Base-by-base conservation (phyloP, 2,329 filamentous ascomycete genomes). In the Sarocladiaceae sp. region DNA sequence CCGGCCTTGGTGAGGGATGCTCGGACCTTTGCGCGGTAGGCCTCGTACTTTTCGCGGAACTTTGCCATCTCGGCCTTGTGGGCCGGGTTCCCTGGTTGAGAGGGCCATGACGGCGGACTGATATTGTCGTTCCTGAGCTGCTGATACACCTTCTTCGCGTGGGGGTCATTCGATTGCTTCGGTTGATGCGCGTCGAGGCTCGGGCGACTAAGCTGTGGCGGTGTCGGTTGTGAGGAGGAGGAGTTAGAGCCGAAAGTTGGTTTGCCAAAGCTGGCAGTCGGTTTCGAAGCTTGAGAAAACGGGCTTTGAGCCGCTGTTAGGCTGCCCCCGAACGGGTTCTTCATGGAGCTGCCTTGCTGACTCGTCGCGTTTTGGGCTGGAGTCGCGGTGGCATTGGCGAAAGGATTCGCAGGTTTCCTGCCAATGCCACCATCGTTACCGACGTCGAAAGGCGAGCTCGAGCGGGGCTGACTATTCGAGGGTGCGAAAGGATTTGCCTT, bases 1-100 rank as follows among this genome's bases (percentile, higher is more conserved):
- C 74, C 75, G 12, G 72, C 77, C 48, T 70, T 74, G 45, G 80
- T 78, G 33, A 84, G 61, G 3, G 74, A 76, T 12, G 67, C 65
- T 41, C 80, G 74, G 6, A 74, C 78, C 48, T 69, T 73, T 44
- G 68, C 68, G 45, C 80, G 70, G 51, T 82, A 83, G 10, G 62
- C 63, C 50, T 78, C 79, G 56, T 76, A 77, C 15, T 68, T 62
- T 40, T 77, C 72, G 34, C 77, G 69, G 47, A 81, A 74, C 42
- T 61, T 66, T 45, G 79, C 72, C 58, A 82, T 72, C 11, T 66
- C 67, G 9, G 60, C 62, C 49, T 74, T 72, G 51, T 71, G 72
- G 18, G 62, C 60, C 7, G 72, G 69, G 43, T 76, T 70, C 20
- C 76, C 75, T 2, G 74, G 72, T 24, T 80, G 67, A 2, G 64